Base-by-base conservation (phyloP, 1,284 basidiomycete species). In the Leccinum griseonigrum region DNA sequence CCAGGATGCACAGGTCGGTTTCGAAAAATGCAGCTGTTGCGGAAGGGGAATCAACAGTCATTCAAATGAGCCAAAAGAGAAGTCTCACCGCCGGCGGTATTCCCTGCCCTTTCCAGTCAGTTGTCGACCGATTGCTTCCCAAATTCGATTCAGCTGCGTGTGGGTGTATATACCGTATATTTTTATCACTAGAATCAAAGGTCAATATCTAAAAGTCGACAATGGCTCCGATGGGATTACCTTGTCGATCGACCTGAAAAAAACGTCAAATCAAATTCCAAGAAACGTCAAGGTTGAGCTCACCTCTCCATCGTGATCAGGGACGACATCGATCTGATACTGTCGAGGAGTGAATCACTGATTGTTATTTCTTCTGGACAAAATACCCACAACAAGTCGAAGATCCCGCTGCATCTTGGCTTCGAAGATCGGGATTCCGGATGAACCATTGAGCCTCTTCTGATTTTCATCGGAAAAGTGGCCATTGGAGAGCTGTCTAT, bases 401-500 rank as follows among this genome's bases (percentile, higher is more conserved):
- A 79, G 73, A 67, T 88, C 85, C 0, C 80, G 65, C 1, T 84
- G 86, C 82, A 89, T 84, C 69, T 88, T 88, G 0, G 88, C 87
- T 68, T 88, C 87, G 58, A 81, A 90, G 8, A 90, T 81, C 0
- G 87, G 86, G 2, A 87, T 71, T 10, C 80, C 81, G 7, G 74
- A 73, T 0, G 75, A 62, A 0, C 79, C 81, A 32, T 78, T 85
- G 14, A 90, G 73, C n/a, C 79, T 73, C 71, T 87, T 89, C 65
- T 89, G 85, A 63, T 90, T 90, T 63, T 88, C 85, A 7, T 79
- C 78, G 0, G 87, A 88, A 68, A 90, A 89, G 63, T 85, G 81
- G 0, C 88, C 87, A 7, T 82, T 81, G 0, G 87, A 89, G 3
- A 89, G 76, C 61, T 88, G 83, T 66, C 87, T 89, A 59, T 10